A percentile compares a stretch with the other conserved stretches of the same genome.
Conservation (phyloP, 805 yeast species). For the Wickerhamomyces sydowiorum region DNA sequence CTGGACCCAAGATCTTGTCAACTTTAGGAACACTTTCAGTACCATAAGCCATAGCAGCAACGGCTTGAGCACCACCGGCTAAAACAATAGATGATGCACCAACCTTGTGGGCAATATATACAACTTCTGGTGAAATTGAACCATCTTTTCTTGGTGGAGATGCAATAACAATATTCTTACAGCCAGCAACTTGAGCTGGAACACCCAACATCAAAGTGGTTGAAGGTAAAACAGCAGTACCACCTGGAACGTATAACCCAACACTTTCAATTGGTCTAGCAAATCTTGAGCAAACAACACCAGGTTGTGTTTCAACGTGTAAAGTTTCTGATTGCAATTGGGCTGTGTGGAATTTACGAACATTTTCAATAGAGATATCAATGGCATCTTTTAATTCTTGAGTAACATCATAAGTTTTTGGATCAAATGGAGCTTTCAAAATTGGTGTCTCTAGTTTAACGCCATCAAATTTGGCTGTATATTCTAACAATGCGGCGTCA, state of each 20-base stretch:
- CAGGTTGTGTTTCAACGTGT: slow-evolving; percentile 88
- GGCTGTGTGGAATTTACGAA: slow-evolving; percentile 88
- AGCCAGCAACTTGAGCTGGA: slow-evolving; percentile 97
- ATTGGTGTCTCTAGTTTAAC: slow-evolving; percentile 70
- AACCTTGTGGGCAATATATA: slow-evolving; percentile 92
- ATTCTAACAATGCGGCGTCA: slow-evolving; percentile 82
- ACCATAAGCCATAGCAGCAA: slow-evolving; percentile 98
- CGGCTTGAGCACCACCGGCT: slow-evolving; percentile 99
- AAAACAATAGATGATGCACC: slow-evolving; percentile 87
- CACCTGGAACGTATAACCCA: slow-evolving; percentile 97
- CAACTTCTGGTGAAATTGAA: slow-evolving; percentile 91
- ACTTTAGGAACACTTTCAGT: slow-evolving; percentile 89
- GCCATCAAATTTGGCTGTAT: slow-evolving; percentile 87
- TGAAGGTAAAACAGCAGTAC: slow-evolving; percentile 96
- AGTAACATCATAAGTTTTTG: slow-evolving; percentile 63
- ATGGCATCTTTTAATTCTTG: slow-evolving; percentile 77
- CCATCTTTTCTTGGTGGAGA: slow-evolving; percentile 96
- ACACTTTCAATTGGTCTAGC: slow-evolving; percentile 92
- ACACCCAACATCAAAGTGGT: slow-evolving; percentile 98
- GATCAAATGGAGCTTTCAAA: slow-evolving; percentile 81
- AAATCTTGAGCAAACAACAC: slow-evolving; percentile 90
- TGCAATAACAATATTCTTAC: slow-evolving; percentile 86
- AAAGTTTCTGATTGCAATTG: slow-evolving; percentile 73
- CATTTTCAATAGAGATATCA: slow-evolving; percentile 85
- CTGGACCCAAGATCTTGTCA: slow-evolving; percentile 97